Evolutionary conservation across 208 protist species (phyloP).

Genomic region (Leishmania mexicana): DNA sequence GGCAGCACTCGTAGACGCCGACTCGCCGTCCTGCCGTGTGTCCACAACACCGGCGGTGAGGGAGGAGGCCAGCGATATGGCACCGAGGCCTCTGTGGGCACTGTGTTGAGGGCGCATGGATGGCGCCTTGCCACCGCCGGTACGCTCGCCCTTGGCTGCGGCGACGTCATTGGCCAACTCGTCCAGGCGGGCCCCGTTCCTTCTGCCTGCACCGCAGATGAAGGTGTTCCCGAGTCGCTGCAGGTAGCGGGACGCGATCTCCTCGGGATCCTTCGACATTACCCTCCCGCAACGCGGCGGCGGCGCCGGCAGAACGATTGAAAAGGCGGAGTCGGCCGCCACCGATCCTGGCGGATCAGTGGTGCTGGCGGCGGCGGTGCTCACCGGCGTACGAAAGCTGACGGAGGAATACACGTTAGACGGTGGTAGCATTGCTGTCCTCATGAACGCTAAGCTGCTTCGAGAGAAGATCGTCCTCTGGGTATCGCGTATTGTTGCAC

Average conservation of each 20-base stretch:
- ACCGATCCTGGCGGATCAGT: background rate
- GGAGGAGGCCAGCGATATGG: background rate
- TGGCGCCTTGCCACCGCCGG: background rate
- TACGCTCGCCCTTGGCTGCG: background rate
- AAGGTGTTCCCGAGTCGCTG: conserved; percentile 30
- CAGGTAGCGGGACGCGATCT: conserved; percentile 27
- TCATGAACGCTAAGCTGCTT: background rate
- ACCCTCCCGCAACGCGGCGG: background rate
- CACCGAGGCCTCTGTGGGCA: background rate
- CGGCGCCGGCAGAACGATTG: background rate
- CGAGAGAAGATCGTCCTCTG: background rate
- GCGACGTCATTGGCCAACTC: background rate
- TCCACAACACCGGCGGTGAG: background rate
- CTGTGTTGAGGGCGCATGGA: background rate
- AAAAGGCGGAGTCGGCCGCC: background rate
- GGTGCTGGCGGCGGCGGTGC: background rate
- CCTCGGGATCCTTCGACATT: conserved; percentile 18
- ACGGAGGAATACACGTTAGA: background rate
- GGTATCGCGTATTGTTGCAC: background rate
- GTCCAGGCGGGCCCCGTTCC: background rate
- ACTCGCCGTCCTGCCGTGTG: background rate
- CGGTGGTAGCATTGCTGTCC: background rate
- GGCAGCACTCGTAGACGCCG: background rate
- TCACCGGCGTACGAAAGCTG: background rate
- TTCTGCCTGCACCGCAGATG: conserved; percentile 7